Conservation (phyloP, 495 filamentous ascomycete genomes). For the Acidiella bohemica region DNA sequence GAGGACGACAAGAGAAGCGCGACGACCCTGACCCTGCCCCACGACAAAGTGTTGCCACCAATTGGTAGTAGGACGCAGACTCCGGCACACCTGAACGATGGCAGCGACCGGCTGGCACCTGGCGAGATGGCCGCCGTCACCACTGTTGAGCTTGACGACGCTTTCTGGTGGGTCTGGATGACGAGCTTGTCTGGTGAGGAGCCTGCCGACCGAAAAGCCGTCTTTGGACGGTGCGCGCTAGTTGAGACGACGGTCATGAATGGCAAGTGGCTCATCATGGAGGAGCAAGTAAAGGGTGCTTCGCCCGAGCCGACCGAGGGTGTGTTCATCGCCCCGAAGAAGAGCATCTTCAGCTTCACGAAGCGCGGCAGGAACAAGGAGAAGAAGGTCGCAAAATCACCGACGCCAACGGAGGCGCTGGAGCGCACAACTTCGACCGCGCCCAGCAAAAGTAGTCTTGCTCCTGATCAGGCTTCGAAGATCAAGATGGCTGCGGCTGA, state of each 20-base stretch:
- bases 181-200: slow-evolving; percentile 88
- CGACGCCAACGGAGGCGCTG: slow-evolving; percentile 38
- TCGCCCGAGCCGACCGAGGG: slow-evolving; percentile 71
- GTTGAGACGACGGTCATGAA: slow-evolving; percentile 73
- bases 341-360: slow-evolving; percentile 84
- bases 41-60: slow-evolving; percentile 81
- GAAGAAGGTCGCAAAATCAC: slow-evolving; percentile 43
- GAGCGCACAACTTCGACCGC: slow-evolving; percentile 29
- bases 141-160: slow-evolving; percentile 76
- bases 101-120: slow-evolving; percentile 58
- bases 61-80: slow-evolving; percentile 36
- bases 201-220: slow-evolving; percentile 66
- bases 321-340: slow-evolving; percentile 72
- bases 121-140: slow-evolving; percentile 89
- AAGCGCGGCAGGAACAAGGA: slow-evolving; percentile 55
- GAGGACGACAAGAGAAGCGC: slow-evolving; percentile 49
- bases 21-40: slow-evolving; percentile 56
- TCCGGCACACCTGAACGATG: slow-evolving; percentile 19
- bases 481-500: slow-evolving; percentile 81
- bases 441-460: slow-evolving; percentile 76
- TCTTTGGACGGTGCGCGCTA: slow-evolving; percentile 86
- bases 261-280: slow-evolving; percentile 82
- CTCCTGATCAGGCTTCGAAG: slow-evolving; percentile 78
- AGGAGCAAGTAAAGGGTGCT: slow-evolving; percentile 92
- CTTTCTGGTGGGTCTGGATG: slow-evolving; percentile 99